Evolutionary conservation across 768 basidiomycete species (phyloP), one percentile per base, ranked within the genome.

Genomic region (Suillus fuscotomentosus): DNA sequence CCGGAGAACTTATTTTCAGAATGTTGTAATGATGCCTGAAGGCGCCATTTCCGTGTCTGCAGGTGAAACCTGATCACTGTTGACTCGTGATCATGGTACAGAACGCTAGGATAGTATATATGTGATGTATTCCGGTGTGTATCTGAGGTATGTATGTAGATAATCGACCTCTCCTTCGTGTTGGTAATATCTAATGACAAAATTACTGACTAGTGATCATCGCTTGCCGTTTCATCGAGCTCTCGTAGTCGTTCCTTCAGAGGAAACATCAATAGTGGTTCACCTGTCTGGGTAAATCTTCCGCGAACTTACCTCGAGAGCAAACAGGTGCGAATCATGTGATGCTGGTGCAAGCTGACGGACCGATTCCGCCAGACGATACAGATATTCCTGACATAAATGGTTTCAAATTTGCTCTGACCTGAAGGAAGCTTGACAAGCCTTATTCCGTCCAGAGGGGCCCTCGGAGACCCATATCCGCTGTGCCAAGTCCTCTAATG

Each of bases 381-480:
- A 97, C 3, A 97, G 79, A 71, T 98, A 98, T 42, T 97, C 95
- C 94, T 96, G 66, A 31, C 2, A 3, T 36, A 50, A 15, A 31
- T 34, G 24, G 20, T 17, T 17, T 54, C 8, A 60, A 38, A n/a
- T 34, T 39, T 7, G 31, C 20, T 55, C 22, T 36, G 5, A 24
- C 22, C 1, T 39, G 24, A 5, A 22, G 10, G n/a, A 57, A 14
- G 14, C n/a, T 17, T 17, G 31, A 20, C 20, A 22, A n/a, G 10
- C 95, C 81, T 95, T 96, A 80, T 99, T 99, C 3, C 80, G 84
- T 0, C 96, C 96, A 0, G 95, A 97, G 0, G 95, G 95, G 1
- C 96, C 96, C 0, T 86, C 82, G 0, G 91, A 88, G 31, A 76
- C 75, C 84, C 88, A 90, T 59, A 99, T 97, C 4, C 80, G 80